Evolutionary conservation across 108 stramenopile genomes (phyloP).

Genomic region (Discostella stelligeroides): DNA sequence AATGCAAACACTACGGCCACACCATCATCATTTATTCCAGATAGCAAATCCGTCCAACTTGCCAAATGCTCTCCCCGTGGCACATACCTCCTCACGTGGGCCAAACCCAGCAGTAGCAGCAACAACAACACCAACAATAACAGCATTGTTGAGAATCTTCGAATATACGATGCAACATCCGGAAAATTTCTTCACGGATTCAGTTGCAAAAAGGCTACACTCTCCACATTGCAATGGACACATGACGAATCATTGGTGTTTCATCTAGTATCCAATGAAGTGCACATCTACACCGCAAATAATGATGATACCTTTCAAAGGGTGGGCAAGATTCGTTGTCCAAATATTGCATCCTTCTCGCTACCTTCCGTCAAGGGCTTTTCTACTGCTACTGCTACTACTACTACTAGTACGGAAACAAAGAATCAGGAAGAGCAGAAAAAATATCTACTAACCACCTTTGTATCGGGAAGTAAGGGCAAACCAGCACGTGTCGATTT

Average conservation of each 20-base stretch:
- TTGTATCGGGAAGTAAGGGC: constrained; percentile 85
- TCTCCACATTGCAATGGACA: constrained; percentile 92
- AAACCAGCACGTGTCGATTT: constrained; percentile 84
- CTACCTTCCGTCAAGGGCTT: constrained; percentile 44
- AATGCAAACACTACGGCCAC: background rate
- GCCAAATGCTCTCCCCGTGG: constrained; percentile 83
- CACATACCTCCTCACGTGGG: constrained; percentile 86
- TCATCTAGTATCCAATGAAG: constrained; percentile 71
- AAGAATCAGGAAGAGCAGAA: background rate
- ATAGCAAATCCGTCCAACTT: constrained; percentile 60
- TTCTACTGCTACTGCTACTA: constrained; percentile 5
- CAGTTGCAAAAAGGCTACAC: constrained; percentile 64
- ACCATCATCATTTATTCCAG: background rate
- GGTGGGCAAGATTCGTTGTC: constrained; percentile 63
- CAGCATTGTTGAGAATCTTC: constrained; percentile 71
- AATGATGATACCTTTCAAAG: background rate
- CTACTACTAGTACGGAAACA: background rate
- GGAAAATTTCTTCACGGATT: constrained; percentile 69
- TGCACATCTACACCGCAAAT: constrained; percentile 67
- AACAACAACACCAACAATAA: constrained; percentile 1
- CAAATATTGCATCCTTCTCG: constrained; percentile 59
- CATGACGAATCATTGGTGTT: constrained; percentile 82
- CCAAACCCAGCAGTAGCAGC: constrained; percentile 8
- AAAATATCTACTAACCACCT: constrained; percentile 72
- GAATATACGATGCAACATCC: constrained; percentile 68